Evolutionary conservation across 2,329 filamentous ascomycete species (phyloP).

Genomic region (Aurifilum marmelostoma): DNA sequence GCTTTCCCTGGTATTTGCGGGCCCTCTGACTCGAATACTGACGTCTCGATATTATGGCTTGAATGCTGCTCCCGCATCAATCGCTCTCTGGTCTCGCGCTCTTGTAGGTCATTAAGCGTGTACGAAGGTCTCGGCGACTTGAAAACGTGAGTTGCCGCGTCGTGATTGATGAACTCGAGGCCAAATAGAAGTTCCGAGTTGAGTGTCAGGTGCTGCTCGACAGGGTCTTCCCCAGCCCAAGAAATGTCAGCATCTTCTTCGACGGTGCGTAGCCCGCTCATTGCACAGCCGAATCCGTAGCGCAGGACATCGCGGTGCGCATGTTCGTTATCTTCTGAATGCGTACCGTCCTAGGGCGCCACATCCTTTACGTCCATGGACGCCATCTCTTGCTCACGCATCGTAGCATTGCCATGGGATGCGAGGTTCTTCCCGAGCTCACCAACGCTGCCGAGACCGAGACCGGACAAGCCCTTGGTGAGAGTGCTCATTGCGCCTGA

Average conservation of each 20-base stretch:
- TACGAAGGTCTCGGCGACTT: conserved; percentile 26
- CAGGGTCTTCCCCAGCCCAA: not conserved
- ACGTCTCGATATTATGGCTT: not conserved
- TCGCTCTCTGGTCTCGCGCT: not conserved
- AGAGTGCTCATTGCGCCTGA: conserved; percentile 12
- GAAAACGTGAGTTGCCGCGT: conserved; percentile 22
- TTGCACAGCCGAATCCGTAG: not conserved
- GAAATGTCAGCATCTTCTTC: not conserved
- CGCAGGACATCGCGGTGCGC: not conserved
- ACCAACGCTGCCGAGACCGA: conserved; percentile 15
- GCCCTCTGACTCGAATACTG: not conserved
- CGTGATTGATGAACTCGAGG: conserved; percentile 21
- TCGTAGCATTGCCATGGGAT: not conserved
- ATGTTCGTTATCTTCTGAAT: conserved; percentile 22
- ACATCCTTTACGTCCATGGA: conserved; percentile 24
- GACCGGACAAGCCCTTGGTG: conserved; percentile 17
- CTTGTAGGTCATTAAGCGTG: conserved; percentile 22
- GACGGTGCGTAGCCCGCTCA: conserved; percentile 3
- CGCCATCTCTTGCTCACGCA: conserved; percentile 24
- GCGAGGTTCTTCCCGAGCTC: conserved; percentile 1
- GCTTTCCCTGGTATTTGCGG: not conserved
- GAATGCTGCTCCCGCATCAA: conserved; percentile 2
- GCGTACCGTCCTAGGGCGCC: conserved; percentile 29
- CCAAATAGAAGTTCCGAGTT: conserved; percentile 4
- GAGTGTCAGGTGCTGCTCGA: not conserved